phyloP scores from a whole-genome alignment of 805 yeast species.

The Cyberlindnera euphorbiiphila region DNA sequence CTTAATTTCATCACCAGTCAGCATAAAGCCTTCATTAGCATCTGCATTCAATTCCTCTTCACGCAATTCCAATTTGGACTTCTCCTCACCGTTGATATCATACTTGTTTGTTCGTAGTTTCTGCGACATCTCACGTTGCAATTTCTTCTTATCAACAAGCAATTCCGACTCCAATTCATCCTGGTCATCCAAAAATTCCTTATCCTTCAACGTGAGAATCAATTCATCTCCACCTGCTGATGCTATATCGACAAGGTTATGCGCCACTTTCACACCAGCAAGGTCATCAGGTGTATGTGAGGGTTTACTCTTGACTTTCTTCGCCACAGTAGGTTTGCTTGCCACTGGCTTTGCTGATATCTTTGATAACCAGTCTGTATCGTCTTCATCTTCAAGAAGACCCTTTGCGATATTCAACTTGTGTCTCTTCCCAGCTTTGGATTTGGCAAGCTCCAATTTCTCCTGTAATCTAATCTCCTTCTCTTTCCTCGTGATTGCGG shows the following conservation, averaged over 20 bases:
- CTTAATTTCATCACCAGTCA: slow-evolving; percentile 12
- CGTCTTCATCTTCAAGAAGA: slow-evolving; percentile 17
- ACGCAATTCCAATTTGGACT: slow-evolving; percentile 15
- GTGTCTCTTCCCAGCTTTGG: slow-evolving; percentile 15
- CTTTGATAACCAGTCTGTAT: slow-evolving; percentile 21
- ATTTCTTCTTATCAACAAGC: slow-evolving; percentile 16
- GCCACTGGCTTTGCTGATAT: slow-evolving; percentile 7
- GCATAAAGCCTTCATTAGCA: slow-evolving; percentile 15
- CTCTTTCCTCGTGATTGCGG: not conserved
- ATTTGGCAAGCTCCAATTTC: slow-evolving; percentile 15
- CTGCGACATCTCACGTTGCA: slow-evolving; percentile 16
- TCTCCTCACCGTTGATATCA: slow-evolving; percentile 16
- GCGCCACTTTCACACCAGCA: slow-evolving; percentile 21
- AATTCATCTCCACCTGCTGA: slow-evolving; percentile 11
- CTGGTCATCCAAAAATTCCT: slow-evolving; percentile 19
- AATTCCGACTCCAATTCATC: slow-evolving; percentile 25
- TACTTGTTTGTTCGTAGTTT: slow-evolving; percentile 13
- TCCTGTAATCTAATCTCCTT: slow-evolving; percentile 15
- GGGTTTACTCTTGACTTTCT: not conserved
- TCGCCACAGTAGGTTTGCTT: not conserved
- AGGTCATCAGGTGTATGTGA: slow-evolving; percentile 1
- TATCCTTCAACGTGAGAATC: slow-evolving; percentile 25
- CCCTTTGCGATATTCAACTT: slow-evolving; percentile 11
- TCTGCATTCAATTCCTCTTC: slow-evolving; percentile 14
- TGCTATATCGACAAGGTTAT: slow-evolving; percentile 16